Evolutionary conservation across 192 early-diverging fungal species (phyloP).

Genomic region (Linnemannia exigua): DNA sequence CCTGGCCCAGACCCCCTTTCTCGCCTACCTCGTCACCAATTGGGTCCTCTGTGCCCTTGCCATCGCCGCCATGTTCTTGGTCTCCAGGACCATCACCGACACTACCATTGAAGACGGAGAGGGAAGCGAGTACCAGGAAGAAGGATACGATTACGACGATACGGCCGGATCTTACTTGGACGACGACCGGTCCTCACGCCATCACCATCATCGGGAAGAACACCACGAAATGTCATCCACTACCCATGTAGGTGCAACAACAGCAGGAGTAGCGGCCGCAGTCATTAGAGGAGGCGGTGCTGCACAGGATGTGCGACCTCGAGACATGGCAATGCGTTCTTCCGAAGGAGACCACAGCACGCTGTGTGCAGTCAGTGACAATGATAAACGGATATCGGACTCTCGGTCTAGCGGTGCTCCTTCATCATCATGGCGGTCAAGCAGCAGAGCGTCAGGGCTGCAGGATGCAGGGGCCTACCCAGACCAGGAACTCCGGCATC

Average conservation of each 20-base stretch:
- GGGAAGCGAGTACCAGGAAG: conserved; percentile 7
- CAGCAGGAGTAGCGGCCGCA: background rate
- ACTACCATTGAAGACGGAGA: conserved; percentile 34
- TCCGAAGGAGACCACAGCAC: conserved; percentile 23
- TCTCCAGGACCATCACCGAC: conserved; percentile 46
- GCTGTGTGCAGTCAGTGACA: conserved; percentile 14
- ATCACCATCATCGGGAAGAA: background rate
- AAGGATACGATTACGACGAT: conserved; percentile 16
- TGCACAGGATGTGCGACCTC: background rate
- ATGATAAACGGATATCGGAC: background rate
- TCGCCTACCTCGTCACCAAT: conserved; percentile 47
- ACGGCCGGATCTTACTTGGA: background rate
- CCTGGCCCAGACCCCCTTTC: conserved; percentile 51
- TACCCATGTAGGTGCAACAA: background rate
- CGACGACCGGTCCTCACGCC: background rate
- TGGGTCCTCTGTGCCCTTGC: conserved; percentile 55
- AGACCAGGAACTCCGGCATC: background rate
- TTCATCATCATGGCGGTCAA: background rate
- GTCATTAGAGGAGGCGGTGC: background rate
- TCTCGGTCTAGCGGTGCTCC: background rate
- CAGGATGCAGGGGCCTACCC: conserved; percentile 10
- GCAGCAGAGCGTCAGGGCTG: conserved; percentile 12
- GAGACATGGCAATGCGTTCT: background rate
- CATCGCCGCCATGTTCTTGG: conserved; percentile 51
- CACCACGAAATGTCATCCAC: conserved; percentile 1